Evolutionary conservation across 2,329 filamentous ascomycete genomes (phyloP).

Genomic region (Clarireedia homoeocarpa): DNA sequence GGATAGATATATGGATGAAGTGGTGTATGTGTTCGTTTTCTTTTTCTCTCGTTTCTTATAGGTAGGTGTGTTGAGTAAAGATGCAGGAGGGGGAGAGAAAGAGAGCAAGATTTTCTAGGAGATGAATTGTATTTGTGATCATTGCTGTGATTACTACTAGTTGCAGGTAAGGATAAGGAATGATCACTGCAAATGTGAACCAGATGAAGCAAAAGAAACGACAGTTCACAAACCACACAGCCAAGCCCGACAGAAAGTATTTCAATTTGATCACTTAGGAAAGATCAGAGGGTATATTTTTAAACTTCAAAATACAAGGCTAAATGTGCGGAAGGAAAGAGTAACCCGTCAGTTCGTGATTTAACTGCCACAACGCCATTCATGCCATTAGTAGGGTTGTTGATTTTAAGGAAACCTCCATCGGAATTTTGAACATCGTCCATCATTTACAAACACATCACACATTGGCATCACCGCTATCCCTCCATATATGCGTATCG

Average conservation of each 20-base stretch:
- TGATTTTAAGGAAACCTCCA: background rate
- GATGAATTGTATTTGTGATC: background rate
- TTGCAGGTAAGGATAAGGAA: background rate
- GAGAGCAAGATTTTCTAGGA: background rate
- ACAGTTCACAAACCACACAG: no score
- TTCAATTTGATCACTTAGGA: background rate
- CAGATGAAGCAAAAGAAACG: background rate
- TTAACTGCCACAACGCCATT: constrained; percentile 9
- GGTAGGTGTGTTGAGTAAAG: background rate
- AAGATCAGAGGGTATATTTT: constrained; percentile 7
- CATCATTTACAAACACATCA: constrained; percentile 12
- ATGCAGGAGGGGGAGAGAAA: background rate
- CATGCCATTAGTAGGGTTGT: background rate
- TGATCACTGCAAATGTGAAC: background rate
- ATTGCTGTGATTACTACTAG: background rate
- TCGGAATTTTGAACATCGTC: background rate
- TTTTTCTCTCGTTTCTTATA: background rate
- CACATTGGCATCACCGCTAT: constrained; percentile 30
- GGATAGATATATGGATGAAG: background rate
- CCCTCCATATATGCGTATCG: constrained; percentile 44
- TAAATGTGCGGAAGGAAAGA: constrained; percentile 12
- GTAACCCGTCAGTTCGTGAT: background rate
- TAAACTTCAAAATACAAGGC: background rate
- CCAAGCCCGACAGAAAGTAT: no score
- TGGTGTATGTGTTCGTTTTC: background rate